Evolutionary conservation across 2,329 filamentous ascomycete species (phyloP).

Genomic region (Trichoderma afroharzianum): DNA sequence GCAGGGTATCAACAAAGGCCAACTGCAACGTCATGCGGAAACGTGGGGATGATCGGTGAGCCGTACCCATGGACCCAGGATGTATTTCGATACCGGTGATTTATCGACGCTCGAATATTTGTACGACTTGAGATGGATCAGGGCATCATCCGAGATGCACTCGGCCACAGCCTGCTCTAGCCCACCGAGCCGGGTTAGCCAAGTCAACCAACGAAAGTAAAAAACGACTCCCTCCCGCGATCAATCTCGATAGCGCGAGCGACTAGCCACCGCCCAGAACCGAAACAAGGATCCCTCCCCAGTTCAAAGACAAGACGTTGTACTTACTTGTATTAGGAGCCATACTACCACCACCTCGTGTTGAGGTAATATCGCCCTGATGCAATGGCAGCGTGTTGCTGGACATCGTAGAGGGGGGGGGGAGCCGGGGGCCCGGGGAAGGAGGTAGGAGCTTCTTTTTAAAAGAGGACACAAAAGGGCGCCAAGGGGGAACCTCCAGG

Average conservation of each 20-base stretch:
- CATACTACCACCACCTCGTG: constrained; percentile 30
- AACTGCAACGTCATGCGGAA: constrained; percentile 5
- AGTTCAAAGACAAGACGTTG: neutral
- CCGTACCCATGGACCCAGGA: constrained; percentile 90
- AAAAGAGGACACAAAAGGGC: neutral
- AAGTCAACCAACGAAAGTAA: neutral
- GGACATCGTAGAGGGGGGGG: constrained; percentile 28
- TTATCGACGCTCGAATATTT: constrained; percentile 98
- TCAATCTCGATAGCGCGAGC: neutral
- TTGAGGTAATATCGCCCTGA: constrained; percentile 26
- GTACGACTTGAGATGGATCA: constrained; percentile 89
- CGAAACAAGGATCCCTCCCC: neutral
- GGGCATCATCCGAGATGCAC: constrained; percentile 83
- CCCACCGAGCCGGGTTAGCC: constrained; percentile 5
- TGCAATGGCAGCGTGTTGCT: constrained; percentile 33
- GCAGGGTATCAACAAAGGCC: neutral
- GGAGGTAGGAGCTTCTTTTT: constrained; percentile 12
- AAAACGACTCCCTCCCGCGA: constrained; percentile 10
- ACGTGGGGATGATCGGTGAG: neutral
- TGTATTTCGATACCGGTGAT: constrained; percentile 87
- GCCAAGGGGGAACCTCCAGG: neutral
- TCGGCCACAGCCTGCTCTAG: constrained; percentile 56
- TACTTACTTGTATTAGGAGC: constrained; percentile 34
- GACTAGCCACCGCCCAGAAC: neutral
- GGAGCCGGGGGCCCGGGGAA: neutral